Base-by-base conservation (phyloP, 805 yeast genomes). In the Saturnispora dispora region DNA sequence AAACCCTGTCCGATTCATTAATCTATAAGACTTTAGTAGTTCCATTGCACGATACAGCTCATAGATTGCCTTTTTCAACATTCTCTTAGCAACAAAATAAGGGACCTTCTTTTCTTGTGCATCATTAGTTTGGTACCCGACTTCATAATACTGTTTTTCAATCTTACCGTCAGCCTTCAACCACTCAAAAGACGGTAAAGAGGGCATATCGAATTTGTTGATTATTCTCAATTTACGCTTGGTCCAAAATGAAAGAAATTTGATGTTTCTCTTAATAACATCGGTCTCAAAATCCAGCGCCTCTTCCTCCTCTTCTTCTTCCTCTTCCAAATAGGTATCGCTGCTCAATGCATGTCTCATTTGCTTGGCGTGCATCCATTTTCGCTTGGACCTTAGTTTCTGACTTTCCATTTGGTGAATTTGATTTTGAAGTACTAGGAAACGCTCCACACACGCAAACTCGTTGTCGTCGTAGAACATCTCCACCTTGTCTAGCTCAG, bases 1-100 rank as follows among this genome's bases (percentile, higher is more conserved):
- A 60, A 90, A 81, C 0, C 95, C 99, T 0, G 96, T 89, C 30
- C 89, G 74, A 66, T 93, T 93, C 58, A 90, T 66, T 46, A 82
- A 72, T 57, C 87, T 74, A 64, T 82, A 93, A 0, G 87, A 83
- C 56, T 78, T 78, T 47, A 86, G 67, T 35, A 87, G 72, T 53
- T 85, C 86, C 55, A 88, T 69, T 8, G 85, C 78, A 52, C 91
- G 74, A 64, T 88, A 88, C 57, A 77, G 83, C 60, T 88, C 95
- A 52, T 79, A 67, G 27, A 83, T 63, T 0, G 95, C 95, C 30
- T 72, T 70, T 58, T 84, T 83, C 52, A 87, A 68, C 67, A 82
- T 85, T 55, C 83, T 71, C 57, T 82, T 71, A 3, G 95, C 93
- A 47, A 74, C 73, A 36, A 75, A 68, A 60, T 82, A 85, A 0